phyloP scores from a whole-genome alignment of 805 yeast genomes.

The Zygosaccharomyces pseudorouxii region DNA sequence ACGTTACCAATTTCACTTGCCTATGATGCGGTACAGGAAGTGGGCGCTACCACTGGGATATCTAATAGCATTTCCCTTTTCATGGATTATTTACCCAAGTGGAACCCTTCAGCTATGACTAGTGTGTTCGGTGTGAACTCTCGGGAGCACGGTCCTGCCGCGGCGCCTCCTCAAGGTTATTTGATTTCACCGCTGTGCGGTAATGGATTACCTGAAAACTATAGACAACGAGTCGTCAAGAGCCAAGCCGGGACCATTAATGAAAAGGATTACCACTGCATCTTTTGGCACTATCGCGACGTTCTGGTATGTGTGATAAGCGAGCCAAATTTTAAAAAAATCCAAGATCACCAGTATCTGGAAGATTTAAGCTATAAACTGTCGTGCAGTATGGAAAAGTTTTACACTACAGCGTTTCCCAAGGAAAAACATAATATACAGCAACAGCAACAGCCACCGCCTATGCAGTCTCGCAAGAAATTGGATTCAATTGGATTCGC shows the following conservation, averaged over 20 bases:
- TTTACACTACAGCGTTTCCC: slow-evolving; percentile 17
- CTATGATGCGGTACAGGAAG: slow-evolving; percentile 35
- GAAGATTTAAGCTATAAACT: slow-evolving; percentile 25
- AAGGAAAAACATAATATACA: not conserved
- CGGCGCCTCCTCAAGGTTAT: slow-evolving; percentile 21
- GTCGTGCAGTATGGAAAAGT: slow-evolving; percentile 20
- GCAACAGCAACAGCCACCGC: not conserved
- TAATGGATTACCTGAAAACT: slow-evolving; percentile 22
- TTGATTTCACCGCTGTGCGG: slow-evolving; percentile 30
- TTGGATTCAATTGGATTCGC: slow-evolving; percentile 25
- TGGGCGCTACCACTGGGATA: slow-evolving; percentile 33
- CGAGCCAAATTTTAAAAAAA: slow-evolving; percentile 22
- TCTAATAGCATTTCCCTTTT: slow-evolving; percentile 30
- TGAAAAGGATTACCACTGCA: slow-evolving; percentile 17
- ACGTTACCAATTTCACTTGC: slow-evolving; percentile 33
- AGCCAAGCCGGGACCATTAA: slow-evolving; percentile 12
- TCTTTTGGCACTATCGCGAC: slow-evolving; percentile 33
- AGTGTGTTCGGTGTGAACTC: not conserved
- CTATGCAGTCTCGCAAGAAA: not conserved
- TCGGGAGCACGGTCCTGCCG: not conserved
- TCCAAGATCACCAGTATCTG: slow-evolving; percentile 30
- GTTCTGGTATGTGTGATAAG: slow-evolving; percentile 25
- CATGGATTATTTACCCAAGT: slow-evolving; percentile 28
- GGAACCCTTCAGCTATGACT: slow-evolving; percentile 9
- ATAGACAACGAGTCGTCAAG: slow-evolving; percentile 23